Conservation (phyloP, 495 filamentous ascomycete species). For the Tetracladium setigerum region DNA sequence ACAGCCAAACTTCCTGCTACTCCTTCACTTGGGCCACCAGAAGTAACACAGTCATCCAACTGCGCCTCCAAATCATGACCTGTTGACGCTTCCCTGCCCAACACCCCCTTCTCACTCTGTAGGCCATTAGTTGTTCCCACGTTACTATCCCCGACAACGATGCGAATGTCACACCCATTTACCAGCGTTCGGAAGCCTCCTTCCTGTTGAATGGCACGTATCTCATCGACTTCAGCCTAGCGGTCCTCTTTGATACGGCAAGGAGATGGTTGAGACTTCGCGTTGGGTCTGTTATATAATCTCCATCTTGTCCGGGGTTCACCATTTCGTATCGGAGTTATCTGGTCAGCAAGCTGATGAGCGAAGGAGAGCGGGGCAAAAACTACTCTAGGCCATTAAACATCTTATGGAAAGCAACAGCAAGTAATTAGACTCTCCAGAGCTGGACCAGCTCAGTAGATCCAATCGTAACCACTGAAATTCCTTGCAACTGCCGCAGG, state of each 20-base stretch:
- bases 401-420: slow-evolving; percentile 57
- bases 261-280: slow-evolving; percentile 5
- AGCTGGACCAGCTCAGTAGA: slow-evolving; percentile 54
- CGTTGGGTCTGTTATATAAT: slow-evolving; percentile 7
- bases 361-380: too few species aligned
- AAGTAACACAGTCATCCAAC: too few species aligned
- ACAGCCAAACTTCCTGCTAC: too few species aligned
- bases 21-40: too few species aligned
- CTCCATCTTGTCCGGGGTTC: slow-evolving; percentile 61
- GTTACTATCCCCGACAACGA: too few species aligned
- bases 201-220: slow-evolving; percentile 15
- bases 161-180: too few species aligned
- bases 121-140: too few species aligned
- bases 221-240: slow-evolving; percentile 3
- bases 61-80: too few species aligned
- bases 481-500: slow-evolving; percentile 53
- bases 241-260: slow-evolving; percentile 1
- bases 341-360: too few species aligned
- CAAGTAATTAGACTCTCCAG: slow-evolving; percentile 51
- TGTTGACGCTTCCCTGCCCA: too few species aligned
- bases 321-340: slow-evolving; percentile 70
- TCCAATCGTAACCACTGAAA: slow-evolving; percentile 69
- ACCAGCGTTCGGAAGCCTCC: too few species aligned
- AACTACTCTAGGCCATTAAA: slow-evolving; percentile 59
- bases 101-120: too few species aligned